Conservation (phyloP, 805 yeast species). For the Candida jianshihensis region DNA sequence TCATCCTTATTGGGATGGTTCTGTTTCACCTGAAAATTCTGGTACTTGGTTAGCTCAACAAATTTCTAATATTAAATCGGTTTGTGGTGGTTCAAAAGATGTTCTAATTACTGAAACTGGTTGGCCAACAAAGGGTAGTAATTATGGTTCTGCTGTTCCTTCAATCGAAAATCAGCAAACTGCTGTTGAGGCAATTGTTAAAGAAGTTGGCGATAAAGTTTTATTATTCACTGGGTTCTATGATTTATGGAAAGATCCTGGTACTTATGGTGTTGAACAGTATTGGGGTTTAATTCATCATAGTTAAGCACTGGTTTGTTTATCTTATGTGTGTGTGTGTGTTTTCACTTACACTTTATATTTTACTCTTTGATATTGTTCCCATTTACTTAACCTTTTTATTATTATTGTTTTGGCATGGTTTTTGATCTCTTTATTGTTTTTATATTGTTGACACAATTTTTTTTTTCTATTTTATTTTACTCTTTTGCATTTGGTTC, state of each 20-base stretch:
- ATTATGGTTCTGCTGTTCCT: slow-evolving; percentile 51
- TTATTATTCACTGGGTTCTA: slow-evolving; percentile 55
- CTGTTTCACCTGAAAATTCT: slow-evolving; percentile 40
- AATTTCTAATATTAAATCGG: slow-evolving; percentile 34
- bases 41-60: slow-evolving; percentile 48
- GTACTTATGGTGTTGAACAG: slow-evolving; percentile 51
- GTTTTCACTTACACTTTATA: not conserved
- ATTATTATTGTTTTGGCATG: not conserved
- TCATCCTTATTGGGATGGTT: slow-evolving; percentile 62
- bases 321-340: not conserved
- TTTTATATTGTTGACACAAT: no score
- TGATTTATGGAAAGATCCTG: slow-evolving; percentile 57
- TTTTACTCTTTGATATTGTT: not conserved
- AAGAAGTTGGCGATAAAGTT: slow-evolving; percentile 39
- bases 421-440: no score
- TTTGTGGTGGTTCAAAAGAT: slow-evolving; percentile 41
- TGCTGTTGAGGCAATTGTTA: slow-evolving; percentile 45
- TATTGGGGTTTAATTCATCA: slow-evolving; percentile 34
- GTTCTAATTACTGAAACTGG: slow-evolving; percentile 56
- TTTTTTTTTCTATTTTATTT: no score
- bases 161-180: slow-evolving; percentile 42
- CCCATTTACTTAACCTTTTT: no score
- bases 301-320: not conserved
- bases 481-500: no score
- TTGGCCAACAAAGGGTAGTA: slow-evolving; percentile 60